Conservation (phyloP, 768 basidiomycete genomes). For the Rhodotorula babjevae region DNA sequence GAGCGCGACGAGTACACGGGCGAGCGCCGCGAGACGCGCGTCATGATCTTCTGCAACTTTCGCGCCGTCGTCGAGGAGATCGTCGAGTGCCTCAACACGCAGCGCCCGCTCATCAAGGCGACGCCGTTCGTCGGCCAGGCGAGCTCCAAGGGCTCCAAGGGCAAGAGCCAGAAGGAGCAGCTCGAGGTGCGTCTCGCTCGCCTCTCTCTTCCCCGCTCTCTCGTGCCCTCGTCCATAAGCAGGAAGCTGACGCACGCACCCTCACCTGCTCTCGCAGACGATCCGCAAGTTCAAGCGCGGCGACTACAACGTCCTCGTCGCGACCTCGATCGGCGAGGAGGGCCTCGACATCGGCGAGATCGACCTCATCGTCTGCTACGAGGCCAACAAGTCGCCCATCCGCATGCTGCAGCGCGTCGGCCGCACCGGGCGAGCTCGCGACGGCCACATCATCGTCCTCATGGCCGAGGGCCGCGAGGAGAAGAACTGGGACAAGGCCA, state of each 20-base stretch:
- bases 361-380: conserved; percentile 92
- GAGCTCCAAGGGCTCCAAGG: conserved; percentile 73
- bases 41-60: conserved; percentile 93
- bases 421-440: conserved; percentile 85
- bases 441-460: conserved; percentile 82
- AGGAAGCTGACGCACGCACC: no score
- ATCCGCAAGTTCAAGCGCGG: conserved; percentile 82
- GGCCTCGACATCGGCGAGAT: conserved; percentile 97
- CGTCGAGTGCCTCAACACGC: conserved; percentile 68
- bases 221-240: background rate
- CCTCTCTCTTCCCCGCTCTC: background rate
- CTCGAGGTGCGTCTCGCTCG: conserved; percentile 59
- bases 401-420: conserved; percentile 96
- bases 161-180: conserved; percentile 85
- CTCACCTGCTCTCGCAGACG: conserved; percentile 54
- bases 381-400: conserved; percentile 90
- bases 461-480: conserved; percentile 89
- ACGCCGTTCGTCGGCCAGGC: conserved; percentile 88
- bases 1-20: conserved; percentile 41
- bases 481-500: conserved; percentile 78
- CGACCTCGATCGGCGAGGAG: conserved; percentile 96
- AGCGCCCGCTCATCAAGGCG: conserved; percentile 67
- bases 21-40: conserved; percentile 50
- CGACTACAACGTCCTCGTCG: conserved; percentile 84
- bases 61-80: conserved; percentile 88